phyloP scores from a whole-genome alignment of 2,329 filamentous ascomycete species.

The Colletotrichum abscissum region DNA sequence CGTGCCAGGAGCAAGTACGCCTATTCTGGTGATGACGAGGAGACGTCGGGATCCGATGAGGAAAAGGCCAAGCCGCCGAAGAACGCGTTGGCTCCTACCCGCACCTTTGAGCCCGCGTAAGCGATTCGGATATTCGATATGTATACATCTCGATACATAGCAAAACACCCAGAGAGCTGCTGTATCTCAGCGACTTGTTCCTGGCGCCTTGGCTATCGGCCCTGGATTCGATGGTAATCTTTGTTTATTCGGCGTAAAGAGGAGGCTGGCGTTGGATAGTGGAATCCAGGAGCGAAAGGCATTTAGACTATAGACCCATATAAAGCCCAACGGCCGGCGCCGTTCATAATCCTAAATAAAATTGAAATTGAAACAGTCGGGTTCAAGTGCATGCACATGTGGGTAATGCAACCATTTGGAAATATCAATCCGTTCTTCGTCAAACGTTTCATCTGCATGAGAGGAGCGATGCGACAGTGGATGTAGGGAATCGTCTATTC shows the following conservation, averaged over 20 bases:
- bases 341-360: slow-evolving; percentile 10
- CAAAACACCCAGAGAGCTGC: not conserved
- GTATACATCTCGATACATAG: not conserved
- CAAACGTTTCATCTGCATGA: too few species aligned
- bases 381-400: not conserved
- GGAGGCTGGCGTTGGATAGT: not conserved
- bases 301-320: slow-evolving; percentile 1
- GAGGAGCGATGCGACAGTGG: not conserved
- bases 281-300: not conserved
- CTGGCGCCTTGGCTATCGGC: not conserved
- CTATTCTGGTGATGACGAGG: slow-evolving; percentile 70
- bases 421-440: too few species aligned
- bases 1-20: slow-evolving; percentile 78
- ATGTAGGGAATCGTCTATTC: slow-evolving; percentile 18
- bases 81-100: slow-evolving; percentile 19
- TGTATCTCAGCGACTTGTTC: not conserved
- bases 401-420: too few species aligned
- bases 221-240: not conserved
- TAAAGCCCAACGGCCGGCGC: not conserved
- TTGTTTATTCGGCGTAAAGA: slow-evolving; percentile 13
- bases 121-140: too few species aligned
- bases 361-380: not conserved
- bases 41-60: slow-evolving; percentile 46
- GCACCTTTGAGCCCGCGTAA: slow-evolving; percentile 29
- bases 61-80: slow-evolving; percentile 48